Base-by-base conservation (phyloP, 495 filamentous ascomycete species). In the Tuber borchii region DNA sequence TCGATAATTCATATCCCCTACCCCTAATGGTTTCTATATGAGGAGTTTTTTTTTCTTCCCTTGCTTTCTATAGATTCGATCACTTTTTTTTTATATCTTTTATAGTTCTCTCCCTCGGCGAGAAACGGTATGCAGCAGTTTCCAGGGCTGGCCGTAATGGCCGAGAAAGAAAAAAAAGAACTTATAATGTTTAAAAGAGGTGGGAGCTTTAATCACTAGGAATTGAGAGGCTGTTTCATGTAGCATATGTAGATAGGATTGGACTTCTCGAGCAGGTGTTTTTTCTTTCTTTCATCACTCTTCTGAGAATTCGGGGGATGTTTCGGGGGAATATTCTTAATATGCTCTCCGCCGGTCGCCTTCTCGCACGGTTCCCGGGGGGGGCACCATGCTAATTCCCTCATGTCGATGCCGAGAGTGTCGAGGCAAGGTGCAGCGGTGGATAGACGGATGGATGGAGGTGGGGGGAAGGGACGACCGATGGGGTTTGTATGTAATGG, bases 1-100 rank as follows among this genome's bases (percentile, higher is more conserved):
- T 74, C 71, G 73, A 39, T 74, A 75, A 44, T 79, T 65, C 74
- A 69, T 74, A 69, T 72, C 76, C 76, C 34, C 19, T 51, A 71
- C 31, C 78, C 51, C 69, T 75, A 48, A 34, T 71, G n/a, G 73
- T 69, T 68, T 72, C 73, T 48, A 40, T 39, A 70, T 79, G 45
- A 70, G 76, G 77, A 74, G 71, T 78, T 78, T 51, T 75, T 77
- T 75, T 37, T 37, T 31, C 5, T 72, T 16, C 7, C 51, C 9
- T 31, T 56, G 51, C 12, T 69, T 17, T 77, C 45, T 65, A 77
- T 75, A 70, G 73, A 71, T 48, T 75, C n/a, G 43, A 75, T 74
- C 43, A 34, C 22, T 45, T 69, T n/a, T 40, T 26, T 10, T 48
- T n/a, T n/a, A n/a, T 74, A 77, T 34, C 20, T 48, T 71, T 7